Conservation (phyloP, 148 eudicot genomes). For the Chenopodium quinoa region DNA sequence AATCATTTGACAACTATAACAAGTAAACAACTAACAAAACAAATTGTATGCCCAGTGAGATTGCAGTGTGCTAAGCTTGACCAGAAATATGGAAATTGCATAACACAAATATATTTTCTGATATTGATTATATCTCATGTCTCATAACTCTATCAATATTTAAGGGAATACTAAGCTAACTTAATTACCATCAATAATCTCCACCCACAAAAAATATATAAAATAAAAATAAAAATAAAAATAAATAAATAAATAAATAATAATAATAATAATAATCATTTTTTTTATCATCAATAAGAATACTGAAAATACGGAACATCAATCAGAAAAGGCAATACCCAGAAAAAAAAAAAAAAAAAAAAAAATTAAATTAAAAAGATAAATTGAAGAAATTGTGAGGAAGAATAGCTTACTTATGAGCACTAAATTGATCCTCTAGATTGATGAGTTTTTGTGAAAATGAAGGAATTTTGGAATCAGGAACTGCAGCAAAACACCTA, state of each 20-base stretch:
- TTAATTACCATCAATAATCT: no score
- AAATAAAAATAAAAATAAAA: background rate
- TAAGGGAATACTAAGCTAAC: background rate
- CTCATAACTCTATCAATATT: no score
- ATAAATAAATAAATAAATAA: no score
- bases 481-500: conserved; percentile 40
- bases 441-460: conserved; percentile 61
- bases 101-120: no score
- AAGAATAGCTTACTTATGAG: conserved; percentile 65
- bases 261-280: no score
- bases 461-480: conserved; percentile 32
- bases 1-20: background rate
- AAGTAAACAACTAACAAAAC: background rate
- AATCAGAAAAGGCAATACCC: background rate
- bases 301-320: background rate
- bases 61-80: background rate
- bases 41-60: background rate
- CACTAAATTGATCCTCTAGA: conserved; percentile 62
- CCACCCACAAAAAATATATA: no score
- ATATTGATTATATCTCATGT: no score
- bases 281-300: no score
- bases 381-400: background rate
- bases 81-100: background rate
- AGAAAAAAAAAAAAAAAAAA: background rate
- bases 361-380: background rate